phyloP scores from a whole-genome alignment of 176 grass and related monocot species.

The sorghum (Sorghum bicolor) region DNA sequence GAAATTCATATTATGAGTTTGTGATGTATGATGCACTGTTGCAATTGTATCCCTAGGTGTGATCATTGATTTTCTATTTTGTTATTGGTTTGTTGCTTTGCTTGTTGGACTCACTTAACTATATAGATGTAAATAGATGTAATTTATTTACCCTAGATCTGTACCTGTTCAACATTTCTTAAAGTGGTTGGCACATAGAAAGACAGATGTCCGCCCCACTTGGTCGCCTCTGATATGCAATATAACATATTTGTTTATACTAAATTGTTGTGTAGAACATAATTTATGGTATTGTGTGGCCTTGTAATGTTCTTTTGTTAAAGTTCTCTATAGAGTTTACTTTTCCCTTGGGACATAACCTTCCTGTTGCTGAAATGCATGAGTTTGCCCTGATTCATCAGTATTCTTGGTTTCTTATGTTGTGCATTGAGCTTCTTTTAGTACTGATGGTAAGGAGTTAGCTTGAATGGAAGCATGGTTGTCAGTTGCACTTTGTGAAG shows the following conservation, averaged over 20 bases:
- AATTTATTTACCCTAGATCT: neutral
- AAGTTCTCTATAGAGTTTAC: neutral
- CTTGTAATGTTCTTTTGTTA: neutral
- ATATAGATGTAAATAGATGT: neutral
- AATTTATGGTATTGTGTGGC: neutral
- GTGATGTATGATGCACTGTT: neutral
- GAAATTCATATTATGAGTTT: neutral
- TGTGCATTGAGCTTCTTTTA: conserved; percentile 3
- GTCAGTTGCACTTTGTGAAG: neutral
- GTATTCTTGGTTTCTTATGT: neutral
- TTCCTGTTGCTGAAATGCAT: neutral
- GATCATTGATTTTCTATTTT: neutral
- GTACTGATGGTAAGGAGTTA: neutral
- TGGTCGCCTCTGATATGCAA: neutral
- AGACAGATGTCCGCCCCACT: neutral
- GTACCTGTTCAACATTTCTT: neutral
- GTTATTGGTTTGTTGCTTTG: neutral
- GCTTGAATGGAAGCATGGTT: conserved; percentile 1
- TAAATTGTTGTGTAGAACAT: neutral
- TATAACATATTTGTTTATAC: neutral
- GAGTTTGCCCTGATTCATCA: conserved; percentile 2
- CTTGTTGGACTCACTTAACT: neutral
- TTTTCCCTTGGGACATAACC: neutral
- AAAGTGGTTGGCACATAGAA: neutral
- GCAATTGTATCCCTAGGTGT: neutral